Conservation (phyloP, 805 yeast genomes). For the Yarrowia sp. region DNA sequence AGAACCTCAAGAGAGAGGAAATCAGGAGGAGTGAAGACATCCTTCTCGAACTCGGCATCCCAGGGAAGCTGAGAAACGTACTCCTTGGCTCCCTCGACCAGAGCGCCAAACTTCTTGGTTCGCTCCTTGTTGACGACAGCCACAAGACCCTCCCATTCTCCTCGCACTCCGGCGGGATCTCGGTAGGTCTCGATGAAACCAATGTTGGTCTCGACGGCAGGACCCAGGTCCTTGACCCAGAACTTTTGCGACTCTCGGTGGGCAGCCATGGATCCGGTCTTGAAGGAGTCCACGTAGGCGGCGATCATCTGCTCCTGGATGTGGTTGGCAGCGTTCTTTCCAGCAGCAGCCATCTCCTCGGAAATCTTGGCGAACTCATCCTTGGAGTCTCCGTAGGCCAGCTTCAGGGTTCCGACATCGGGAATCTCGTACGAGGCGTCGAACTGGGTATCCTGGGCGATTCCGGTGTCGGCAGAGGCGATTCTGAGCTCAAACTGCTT, state of each 20-base stretch:
- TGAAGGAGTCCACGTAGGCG: slow-evolving; percentile 71
- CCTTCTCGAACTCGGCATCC: slow-evolving; percentile 78
- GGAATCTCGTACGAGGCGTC: slow-evolving; percentile 52
- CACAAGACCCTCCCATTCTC: slow-evolving; percentile 92
- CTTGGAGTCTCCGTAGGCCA: slow-evolving; percentile 81
- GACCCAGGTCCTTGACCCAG: slow-evolving; percentile 89
- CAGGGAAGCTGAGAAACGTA: slow-evolving; percentile 78
- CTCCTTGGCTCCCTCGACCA: slow-evolving; percentile 70
- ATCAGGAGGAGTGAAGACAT: slow-evolving; percentile 88
- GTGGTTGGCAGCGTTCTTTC: slow-evolving; percentile 71
- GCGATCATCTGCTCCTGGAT: slow-evolving; percentile 71
- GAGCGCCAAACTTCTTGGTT: slow-evolving; percentile 75
- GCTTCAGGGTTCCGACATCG: slow-evolving; percentile 55
- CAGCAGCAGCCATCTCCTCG: slow-evolving; percentile 63
- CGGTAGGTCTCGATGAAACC: slow-evolving; percentile 94
- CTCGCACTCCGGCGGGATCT: slow-evolving; percentile 89
- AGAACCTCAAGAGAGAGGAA: slow-evolving; percentile 88
- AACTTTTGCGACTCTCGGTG: slow-evolving; percentile 83
- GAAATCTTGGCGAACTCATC: slow-evolving; percentile 68
- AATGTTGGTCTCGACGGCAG: slow-evolving; percentile 77
- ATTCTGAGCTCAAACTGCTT: slow-evolving; percentile 64
- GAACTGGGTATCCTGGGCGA: slow-evolving; percentile 56
- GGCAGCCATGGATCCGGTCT: slow-evolving; percentile 82
- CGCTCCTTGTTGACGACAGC: slow-evolving; percentile 90
- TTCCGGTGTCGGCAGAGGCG: slow-evolving; percentile 65